These are phyloP conservation scores for Candida cerambycidarum DNA, from an alignment of 805 yeast species.

Conservation along the genomic window DNA sequence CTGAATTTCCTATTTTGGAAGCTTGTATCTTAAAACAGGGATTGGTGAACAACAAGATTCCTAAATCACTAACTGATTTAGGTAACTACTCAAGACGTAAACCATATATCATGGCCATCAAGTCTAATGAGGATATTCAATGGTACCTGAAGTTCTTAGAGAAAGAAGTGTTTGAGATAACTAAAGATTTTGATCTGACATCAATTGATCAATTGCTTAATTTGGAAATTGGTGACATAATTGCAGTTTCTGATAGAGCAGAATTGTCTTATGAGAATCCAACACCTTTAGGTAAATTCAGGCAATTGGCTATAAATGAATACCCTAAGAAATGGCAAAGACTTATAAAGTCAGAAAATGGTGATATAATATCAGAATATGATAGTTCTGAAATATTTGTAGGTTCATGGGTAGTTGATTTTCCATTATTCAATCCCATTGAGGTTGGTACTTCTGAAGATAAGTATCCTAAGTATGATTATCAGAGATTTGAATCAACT, in stretches of 20 bases:
- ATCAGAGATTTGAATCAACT: slow-evolving; percentile 56
- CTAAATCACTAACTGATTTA: slow-evolving; percentile 39
- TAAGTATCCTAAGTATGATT: slow-evolving; percentile 56
- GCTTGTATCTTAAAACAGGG: slow-evolving; percentile 62
- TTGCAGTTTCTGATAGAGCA: slow-evolving; percentile 80
- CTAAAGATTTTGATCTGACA: slow-evolving; percentile 16
- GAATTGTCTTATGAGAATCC: slow-evolving; percentile 81
- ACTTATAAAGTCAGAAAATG: slow-evolving; percentile 19
- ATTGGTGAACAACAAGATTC: slow-evolving; percentile 31
- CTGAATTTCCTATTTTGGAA: slow-evolving; percentile 69
- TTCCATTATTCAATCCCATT: slow-evolving; percentile 85
- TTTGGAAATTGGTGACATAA: slow-evolving; percentile 64
- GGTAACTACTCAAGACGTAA: slow-evolving; percentile 53
- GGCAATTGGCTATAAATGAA: slow-evolving; percentile 67
- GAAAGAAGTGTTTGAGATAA: slow-evolving; percentile 21
- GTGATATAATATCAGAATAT: slow-evolving; percentile 16
- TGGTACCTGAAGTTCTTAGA: slow-evolving; percentile 47
- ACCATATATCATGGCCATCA: slow-evolving; percentile 58
- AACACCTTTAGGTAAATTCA: slow-evolving; percentile 84
- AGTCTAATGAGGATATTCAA: slow-evolving; percentile 34
- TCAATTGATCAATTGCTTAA: slow-evolving; percentile 28
- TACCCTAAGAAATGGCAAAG: slow-evolving; percentile 55
- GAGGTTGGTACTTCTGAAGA: slow-evolving; percentile 31
- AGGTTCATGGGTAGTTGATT: slow-evolving; percentile 85
- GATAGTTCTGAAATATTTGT: slow-evolving; percentile 44